Percentiles rank a stretch among this genome's conserved stretches.
These are phyloP conservation scores for Chaetomium globosum DNA, from an alignment of 2,329 filamentous ascomycete genomes.

Conservation along the genomic window DNA sequence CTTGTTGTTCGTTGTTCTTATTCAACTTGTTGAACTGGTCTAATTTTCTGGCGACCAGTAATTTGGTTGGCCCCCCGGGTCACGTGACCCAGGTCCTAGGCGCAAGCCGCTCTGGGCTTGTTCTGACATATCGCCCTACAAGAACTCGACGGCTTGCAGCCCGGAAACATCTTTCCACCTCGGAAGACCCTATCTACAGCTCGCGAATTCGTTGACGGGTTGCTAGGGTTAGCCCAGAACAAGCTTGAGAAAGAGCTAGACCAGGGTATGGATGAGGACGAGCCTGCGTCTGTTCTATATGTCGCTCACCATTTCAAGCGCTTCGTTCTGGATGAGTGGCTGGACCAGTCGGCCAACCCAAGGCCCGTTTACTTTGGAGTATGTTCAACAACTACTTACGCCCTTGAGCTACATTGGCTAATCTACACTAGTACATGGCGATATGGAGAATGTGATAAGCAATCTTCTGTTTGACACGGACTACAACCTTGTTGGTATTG, in stretches of 20 bases:
- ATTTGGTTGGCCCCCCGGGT: too few species aligned
- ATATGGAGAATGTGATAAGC: slow-evolving; percentile 14
- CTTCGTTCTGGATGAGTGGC: slow-evolving; percentile 20
- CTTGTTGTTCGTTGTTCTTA: too few species aligned
- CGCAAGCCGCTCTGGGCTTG: too few species aligned
- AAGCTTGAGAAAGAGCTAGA: slow-evolving; percentile 16
- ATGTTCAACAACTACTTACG: neutral
- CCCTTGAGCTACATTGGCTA: neutral
- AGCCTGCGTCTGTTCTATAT: slow-evolving; percentile 20
- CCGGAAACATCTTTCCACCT: slow-evolving; percentile 9
- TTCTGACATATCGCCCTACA: slow-evolving; percentile 10
- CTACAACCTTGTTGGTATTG: slow-evolving; percentile 18
- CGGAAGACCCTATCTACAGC: slow-evolving; percentile 12
- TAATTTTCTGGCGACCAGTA: too few species aligned
- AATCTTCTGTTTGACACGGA: slow-evolving; percentile 19
- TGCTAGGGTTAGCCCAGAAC: slow-evolving; percentile 11
- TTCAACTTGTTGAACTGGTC: too few species aligned
- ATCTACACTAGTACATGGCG: slow-evolving; percentile 11
- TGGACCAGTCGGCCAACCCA: slow-evolving; percentile 3
- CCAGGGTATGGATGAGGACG: slow-evolving; percentile 13
- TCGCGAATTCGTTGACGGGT: slow-evolving; percentile 10
- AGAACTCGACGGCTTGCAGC: slow-evolving; percentile 16
- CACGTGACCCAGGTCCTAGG: too few species aligned
- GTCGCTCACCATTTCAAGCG: slow-evolving; percentile 20
- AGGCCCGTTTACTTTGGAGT: slow-evolving; percentile 7